phyloP scores from a whole-genome alignment of 306 rosid genomes.

The Lathyrus aphaca region DNA sequence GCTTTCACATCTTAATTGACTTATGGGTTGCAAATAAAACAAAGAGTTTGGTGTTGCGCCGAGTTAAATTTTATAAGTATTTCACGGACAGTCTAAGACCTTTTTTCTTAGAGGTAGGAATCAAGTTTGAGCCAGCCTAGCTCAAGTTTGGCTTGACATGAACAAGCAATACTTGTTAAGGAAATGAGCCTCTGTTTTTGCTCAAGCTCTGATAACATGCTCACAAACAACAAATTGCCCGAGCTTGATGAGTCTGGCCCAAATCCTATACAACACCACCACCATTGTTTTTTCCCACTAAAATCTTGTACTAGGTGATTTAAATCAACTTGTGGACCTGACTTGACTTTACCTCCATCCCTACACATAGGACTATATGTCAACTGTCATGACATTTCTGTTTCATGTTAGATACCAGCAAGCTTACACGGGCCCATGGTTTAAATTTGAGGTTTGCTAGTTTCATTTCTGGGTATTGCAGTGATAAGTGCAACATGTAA shows the following conservation, averaged over 20 bases:
- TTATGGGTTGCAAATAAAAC: not conserved
- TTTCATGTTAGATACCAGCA: conserved; percentile 20
- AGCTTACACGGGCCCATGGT: conserved; percentile 20
- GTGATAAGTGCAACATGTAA: conserved; percentile 1
- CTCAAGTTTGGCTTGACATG: not conserved
- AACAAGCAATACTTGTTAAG: not conserved
- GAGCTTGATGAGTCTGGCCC: not conserved
- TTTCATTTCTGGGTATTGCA: not conserved
- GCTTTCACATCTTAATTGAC: not conserved
- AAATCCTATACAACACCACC: not conserved
- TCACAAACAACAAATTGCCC: not conserved
- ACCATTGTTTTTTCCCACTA: not conserved
- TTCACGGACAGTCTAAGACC: not conserved
- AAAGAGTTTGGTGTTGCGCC: not conserved
- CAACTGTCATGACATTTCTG: conserved; percentile 14
- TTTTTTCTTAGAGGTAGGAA: not conserved
- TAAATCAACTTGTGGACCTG: not conserved
- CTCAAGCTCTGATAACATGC: not conserved
- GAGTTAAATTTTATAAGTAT: not conserved
- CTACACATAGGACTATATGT: not conserved
- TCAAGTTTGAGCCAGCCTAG: not conserved
- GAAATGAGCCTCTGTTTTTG: not conserved
- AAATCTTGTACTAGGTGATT: not conserved
- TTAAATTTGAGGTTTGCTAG: conserved; percentile 5
- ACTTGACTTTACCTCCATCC: not conserved